Base-by-base conservation (phyloP, 2,329 filamentous ascomycete genomes). In the Ophiocordyceps camponoti-floridani region DNA sequence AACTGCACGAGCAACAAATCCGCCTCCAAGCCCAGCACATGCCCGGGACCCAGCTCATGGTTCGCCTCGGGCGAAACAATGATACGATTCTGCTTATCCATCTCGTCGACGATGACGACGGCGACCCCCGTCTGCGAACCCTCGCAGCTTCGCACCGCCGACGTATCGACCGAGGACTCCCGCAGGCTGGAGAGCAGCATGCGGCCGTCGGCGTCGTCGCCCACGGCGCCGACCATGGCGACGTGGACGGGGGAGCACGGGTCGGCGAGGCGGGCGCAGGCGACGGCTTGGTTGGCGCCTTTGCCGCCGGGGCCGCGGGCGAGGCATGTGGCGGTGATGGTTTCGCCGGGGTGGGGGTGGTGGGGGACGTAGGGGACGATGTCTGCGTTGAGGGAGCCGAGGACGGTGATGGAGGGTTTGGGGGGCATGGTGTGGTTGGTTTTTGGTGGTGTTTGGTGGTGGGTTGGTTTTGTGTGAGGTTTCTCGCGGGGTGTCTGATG, bases 351-450 rank as follows among this genome's bases (percentile, higher is more conserved):
- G 1, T 72, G 66, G 1, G 91, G 89, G 50, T 94, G 77, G 50
- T 89, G 84, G 5, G 84, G 70, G 31, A 91, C 91, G 54, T 85
- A 79, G 38, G 86, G 88, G 50, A 94, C 84, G 50, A 96, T 79
- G 66, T 98, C 89, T 59, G 85, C 84, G 65, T 96, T 96, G 48
- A 98, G 78, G 31, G 89, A 96, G 54, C 89, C 89, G 52, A 96
- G 79, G 49, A 95, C 75, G 50, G 82, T 81, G 60, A 96, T 91
- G n/a, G n/a, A n/a, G 54, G 62, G 62, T 19, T 68, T 68, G 43
- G 55, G 13, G 6, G 48, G 18, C 47, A 48, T 48, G 43, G 44
- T 27, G 35, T 38, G 27, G 5, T 30, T 30, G 27, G 11, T 30
- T 11, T 30, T 30, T 30, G 5, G 27, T n/a, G n/a, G n/a, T n/a